These are phyloP conservation scores for Plantago major DNA, from an alignment of 257 asterid genomes.

Conservation along the genomic window DNA sequence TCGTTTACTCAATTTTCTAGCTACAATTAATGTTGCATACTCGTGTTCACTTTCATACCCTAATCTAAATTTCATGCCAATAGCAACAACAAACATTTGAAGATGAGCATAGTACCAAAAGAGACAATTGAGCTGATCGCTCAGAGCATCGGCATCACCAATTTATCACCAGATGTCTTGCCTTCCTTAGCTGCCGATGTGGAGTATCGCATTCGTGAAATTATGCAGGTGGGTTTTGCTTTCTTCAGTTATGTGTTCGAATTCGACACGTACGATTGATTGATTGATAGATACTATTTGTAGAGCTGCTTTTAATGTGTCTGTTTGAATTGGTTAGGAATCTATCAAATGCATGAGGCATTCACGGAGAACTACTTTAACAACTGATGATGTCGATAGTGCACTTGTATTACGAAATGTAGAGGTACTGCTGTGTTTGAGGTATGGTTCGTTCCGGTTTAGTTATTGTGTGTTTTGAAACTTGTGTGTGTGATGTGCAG, in stretches of 20 bases:
- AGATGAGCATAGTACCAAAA: slow-evolving; percentile 78
- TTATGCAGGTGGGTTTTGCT: slow-evolving; percentile 73
- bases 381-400: slow-evolving; percentile 86
- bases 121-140: slow-evolving; percentile 88
- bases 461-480: neutral
- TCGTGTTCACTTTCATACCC: too few relatives aligned
- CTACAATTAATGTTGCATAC: too few relatives aligned
- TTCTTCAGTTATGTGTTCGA: neutral
- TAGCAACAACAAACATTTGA: neutral
- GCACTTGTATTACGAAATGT: slow-evolving; percentile 87
- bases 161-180: slow-evolving; percentile 76
- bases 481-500: slow-evolving; percentile 30
- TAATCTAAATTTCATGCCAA: too few relatives aligned
- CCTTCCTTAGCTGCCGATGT: slow-evolving; percentile 93
- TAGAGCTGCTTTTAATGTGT: neutral
- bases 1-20: too few relatives aligned
- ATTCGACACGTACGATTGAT: too few relatives aligned
- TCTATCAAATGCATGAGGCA: slow-evolving; percentile 98
- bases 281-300: neutral
- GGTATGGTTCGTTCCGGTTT: neutral
- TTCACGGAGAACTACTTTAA: slow-evolving; percentile 84
- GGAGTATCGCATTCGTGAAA: slow-evolving; percentile 90
- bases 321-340: slow-evolving; percentile 47
- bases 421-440: slow-evolving; percentile 47
- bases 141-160: slow-evolving; percentile 79